Percentiles rank a stretch among this genome's conserved stretches.
Evolutionary conservation across 164 flowering plant species (phyloP).

Genomic region (Houttuynia cordata): DNA sequence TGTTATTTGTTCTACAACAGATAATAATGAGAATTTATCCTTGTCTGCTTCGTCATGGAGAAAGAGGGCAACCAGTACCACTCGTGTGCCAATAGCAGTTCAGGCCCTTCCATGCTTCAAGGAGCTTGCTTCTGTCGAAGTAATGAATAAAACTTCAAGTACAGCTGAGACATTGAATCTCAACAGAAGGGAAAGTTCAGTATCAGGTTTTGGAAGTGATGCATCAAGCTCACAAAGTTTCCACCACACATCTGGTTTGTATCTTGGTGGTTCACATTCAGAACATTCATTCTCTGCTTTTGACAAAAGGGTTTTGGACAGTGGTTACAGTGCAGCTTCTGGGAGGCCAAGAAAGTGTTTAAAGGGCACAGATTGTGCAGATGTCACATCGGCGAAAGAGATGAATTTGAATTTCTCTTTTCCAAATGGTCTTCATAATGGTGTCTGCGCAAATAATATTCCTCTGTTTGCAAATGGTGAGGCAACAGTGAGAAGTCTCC

Average conservation of each 20-base stretch:
- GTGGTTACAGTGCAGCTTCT: conserved; percentile 7
- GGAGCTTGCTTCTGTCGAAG: conserved; percentile 2
- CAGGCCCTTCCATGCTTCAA: conserved; percentile 14
- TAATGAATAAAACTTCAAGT: conserved; percentile 8
- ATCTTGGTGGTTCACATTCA: conserved; percentile 13
- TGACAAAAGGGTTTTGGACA: conserved; percentile 8
- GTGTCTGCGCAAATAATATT: conserved; percentile 10
- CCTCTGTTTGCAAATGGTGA: conserved; percentile 18
- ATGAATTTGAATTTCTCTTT: conserved; percentile 24
- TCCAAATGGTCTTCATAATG: conserved; percentile 18
- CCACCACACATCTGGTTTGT: conserved; percentile 8
- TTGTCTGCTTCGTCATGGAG: conserved; percentile 21
- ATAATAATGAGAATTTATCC: conserved; percentile 9
- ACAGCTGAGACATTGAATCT: conserved; percentile 12
- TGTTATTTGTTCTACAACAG: conserved; percentile 9
- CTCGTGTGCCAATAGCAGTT: conserved; percentile 13
- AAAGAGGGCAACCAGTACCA: conserved; percentile 10
- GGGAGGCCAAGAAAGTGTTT: conserved; percentile 15
- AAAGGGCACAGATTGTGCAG: conserved; percentile 19
- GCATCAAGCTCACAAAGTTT: conserved; percentile 13
- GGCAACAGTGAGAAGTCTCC: conserved; percentile 16
- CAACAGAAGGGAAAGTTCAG: conserved; percentile 6
- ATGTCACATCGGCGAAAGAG: conserved; percentile 27
- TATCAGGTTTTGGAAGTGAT: conserved; percentile 14
- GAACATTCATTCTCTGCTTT: conserved; percentile 17